Conservation (phyloP, 78 protist genomes). For the Guillardia theta region DNA sequence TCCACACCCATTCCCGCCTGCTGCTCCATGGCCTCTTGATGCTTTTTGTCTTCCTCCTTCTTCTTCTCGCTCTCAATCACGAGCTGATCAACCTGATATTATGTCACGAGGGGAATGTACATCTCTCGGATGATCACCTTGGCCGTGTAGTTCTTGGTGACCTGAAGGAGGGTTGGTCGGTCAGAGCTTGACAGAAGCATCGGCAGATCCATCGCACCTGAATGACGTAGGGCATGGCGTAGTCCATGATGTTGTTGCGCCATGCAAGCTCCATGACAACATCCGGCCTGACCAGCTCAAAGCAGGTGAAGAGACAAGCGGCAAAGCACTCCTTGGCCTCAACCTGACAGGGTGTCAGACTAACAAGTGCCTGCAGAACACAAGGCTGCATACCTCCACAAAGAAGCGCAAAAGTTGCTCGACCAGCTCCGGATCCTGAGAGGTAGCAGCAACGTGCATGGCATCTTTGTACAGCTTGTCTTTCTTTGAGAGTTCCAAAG, state of each 20-base stretch:
- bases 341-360: neutral
- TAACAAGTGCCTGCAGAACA: neutral
- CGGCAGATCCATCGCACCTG: conserved; percentile 55
- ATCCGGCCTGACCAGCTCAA: conserved; percentile 73
- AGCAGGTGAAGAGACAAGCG: conserved; percentile 95
- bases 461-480: conserved; percentile 95
- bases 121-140: too few relatives aligned
- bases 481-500: conserved; percentile 91
- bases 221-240: conserved; percentile 97
- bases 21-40: neutral
- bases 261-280: conserved; percentile 97
- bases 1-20: neutral
- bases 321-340: conserved; percentile 85
- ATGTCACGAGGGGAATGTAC: too few relatives aligned
- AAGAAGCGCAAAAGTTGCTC: conserved; percentile 93
- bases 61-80: neutral
- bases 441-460: conserved; percentile 82
- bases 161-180: neutral
- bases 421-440: conserved; percentile 70
- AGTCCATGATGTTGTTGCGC: conserved; percentile 91
- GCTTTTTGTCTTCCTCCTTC: neutral
- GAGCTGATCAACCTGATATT: neutral
- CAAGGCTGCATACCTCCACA: conserved; percentile 58
- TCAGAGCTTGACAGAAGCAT: neutral
- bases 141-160: neutral